Conservation (phyloP, 257 asterid species). For the Cynanchum wilfordii region DNA sequence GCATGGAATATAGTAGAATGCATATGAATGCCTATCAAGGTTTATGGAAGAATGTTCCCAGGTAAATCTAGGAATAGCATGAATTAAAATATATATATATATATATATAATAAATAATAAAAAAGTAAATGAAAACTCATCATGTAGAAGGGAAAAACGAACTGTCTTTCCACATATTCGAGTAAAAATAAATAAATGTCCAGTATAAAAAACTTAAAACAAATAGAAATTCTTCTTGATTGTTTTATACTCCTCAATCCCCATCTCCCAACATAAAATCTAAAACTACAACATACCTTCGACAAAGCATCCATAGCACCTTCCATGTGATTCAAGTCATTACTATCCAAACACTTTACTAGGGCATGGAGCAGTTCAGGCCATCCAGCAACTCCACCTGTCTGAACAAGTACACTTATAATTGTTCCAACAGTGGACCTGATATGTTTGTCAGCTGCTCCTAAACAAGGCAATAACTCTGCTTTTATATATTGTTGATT, state of each 20-base stretch:
- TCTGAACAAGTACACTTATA: slow-evolving; percentile 81
- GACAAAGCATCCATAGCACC: slow-evolving; percentile 99
- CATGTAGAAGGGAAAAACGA: neutral
- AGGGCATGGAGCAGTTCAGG: slow-evolving; percentile 85
- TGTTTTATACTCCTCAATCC: neutral
- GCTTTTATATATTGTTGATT: slow-evolving; percentile 73
- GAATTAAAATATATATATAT: neutral
- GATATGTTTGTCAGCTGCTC: slow-evolving; percentile 76
- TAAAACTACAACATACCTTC: slow-evolving; percentile 46
- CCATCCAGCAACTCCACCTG: slow-evolving; percentile 79
- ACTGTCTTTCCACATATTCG: neutral
- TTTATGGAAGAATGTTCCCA: neutral
- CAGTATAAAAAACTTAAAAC: neutral
- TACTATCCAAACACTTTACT: slow-evolving; percentile 85
- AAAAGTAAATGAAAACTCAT: neutral
- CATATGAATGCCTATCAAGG: neutral
- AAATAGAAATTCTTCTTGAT: neutral
- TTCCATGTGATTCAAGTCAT: slow-evolving; percentile 82
- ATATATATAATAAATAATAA: neutral
- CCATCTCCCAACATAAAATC: neutral
- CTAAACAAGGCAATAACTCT: slow-evolving; percentile 83
- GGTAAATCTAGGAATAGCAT: neutral
- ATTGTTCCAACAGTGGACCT: slow-evolving; percentile 96
- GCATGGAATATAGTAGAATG: too few relatives aligned
- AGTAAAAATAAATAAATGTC: neutral